Conservation (phyloP, 2,329 filamentous ascomycete genomes). For the Paecilomyces variotii region DNA sequence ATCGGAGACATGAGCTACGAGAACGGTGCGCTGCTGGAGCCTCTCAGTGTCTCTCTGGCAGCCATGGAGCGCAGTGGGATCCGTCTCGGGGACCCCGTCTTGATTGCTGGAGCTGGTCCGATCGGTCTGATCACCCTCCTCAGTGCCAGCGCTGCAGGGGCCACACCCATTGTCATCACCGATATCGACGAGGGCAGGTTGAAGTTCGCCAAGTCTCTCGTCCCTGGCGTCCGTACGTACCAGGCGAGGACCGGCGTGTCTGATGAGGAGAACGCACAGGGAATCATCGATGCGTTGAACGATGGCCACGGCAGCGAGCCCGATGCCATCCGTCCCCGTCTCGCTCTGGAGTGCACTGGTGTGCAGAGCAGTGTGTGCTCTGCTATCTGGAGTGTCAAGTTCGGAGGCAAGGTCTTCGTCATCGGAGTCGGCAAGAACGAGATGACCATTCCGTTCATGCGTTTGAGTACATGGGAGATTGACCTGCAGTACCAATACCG, state of each 20-base stretch:
- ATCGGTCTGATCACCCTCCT: slow-evolving; percentile 86
- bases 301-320: slow-evolving; percentile 24
- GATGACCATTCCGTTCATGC: slow-evolving; percentile 94
- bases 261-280: slow-evolving; percentile 62
- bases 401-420: slow-evolving; percentile 94
- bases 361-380: slow-evolving; percentile 81
- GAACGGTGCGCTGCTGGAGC: slow-evolving; percentile 84
- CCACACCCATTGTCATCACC: slow-evolving; percentile 84
- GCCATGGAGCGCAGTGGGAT: slow-evolving; percentile 77
- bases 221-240: slow-evolving; percentile 71
- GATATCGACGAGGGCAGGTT: slow-evolving; percentile 86
- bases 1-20: slow-evolving; percentile 88
- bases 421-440: slow-evolving; percentile 94
- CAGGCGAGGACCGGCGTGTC: slow-evolving; percentile 33
- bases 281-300: slow-evolving; percentile 63
- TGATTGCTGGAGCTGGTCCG: slow-evolving; percentile 88
- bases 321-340: slow-evolving; percentile 64
- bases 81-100: slow-evolving; percentile 72
- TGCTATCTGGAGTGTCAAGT: slow-evolving; percentile 84
- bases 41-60: slow-evolving; percentile 79
- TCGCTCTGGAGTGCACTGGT: slow-evolving; percentile 88
- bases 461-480: slow-evolving; percentile 80
- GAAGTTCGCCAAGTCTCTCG: slow-evolving; percentile 74
- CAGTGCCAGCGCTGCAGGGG: slow-evolving; percentile 77
- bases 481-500: slow-evolving; percentile 96